Conservation (phyloP, 2,329 filamentous ascomycete species). For the Alternaria solani region DNA sequence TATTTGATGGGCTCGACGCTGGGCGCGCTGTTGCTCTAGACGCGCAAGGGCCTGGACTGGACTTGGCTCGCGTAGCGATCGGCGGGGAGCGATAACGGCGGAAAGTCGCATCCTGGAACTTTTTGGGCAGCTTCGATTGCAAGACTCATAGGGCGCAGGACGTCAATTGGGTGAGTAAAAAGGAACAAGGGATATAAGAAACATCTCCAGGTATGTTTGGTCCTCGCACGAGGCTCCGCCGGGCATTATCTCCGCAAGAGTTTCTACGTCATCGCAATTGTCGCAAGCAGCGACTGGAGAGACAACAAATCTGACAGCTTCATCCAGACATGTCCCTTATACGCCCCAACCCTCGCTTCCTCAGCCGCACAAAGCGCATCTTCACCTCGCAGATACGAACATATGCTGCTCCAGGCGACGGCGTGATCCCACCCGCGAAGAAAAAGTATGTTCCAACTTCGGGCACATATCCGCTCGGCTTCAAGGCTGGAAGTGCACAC, state of each 20-base stretch:
- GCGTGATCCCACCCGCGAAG: slow-evolving; percentile 77
- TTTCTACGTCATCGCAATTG: not conserved
- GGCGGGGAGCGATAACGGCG: slow-evolving; percentile 33
- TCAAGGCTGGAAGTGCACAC: slow-evolving; percentile 83
- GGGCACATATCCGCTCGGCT: slow-evolving; percentile 90
- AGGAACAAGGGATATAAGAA: slow-evolving; percentile 1
- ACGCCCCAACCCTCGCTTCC: slow-evolving; percentile 39
- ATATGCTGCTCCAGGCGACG: slow-evolving; percentile 68
- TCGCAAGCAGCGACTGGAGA: slow-evolving; percentile 1
- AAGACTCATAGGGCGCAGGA: slow-evolving; percentile 25
- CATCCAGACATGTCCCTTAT: slow-evolving; percentile 40
- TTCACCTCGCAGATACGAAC: slow-evolving; percentile 54
- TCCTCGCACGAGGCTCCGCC: not conserved
- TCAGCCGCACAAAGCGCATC: slow-evolving; percentile 34
- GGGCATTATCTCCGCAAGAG: not conserved
- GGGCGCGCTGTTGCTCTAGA: slow-evolving; percentile 28
- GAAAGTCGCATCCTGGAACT: slow-evolving; percentile 5
- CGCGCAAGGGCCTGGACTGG: slow-evolving; percentile 14
- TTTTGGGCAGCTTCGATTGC: slow-evolving; percentile 13
- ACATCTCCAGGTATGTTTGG: slow-evolving; percentile 14
- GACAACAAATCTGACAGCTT: slow-evolving; percentile 10
- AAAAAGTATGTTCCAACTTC: slow-evolving; percentile 86
- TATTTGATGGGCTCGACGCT: slow-evolving; percentile 33
- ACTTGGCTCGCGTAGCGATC: slow-evolving; percentile 6
- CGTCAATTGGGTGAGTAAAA: slow-evolving; percentile 29